Evolutionary conservation across 306 rosid genomes (phyloP).

Genomic region (Astragalus membranaceus): DNA sequence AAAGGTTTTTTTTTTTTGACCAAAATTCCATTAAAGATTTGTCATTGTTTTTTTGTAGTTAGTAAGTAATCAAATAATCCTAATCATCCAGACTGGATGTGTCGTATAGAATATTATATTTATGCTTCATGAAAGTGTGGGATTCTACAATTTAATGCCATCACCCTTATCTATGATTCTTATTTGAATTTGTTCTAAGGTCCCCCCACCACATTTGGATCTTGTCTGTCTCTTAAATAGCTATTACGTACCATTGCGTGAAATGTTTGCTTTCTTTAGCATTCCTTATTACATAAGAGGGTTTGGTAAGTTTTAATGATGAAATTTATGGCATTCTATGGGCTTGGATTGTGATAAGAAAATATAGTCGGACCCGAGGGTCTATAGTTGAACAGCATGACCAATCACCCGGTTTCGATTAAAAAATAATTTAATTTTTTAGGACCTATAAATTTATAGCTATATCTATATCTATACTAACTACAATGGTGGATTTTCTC

Average conservation of each 20-base stretch:
- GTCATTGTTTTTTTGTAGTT: neutral
- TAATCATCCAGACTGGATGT: too few species aligned
- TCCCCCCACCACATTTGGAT: conserved; percentile 20
- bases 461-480: too few species aligned
- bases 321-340: neutral
- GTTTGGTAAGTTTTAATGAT: neutral
- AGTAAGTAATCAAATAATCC: too few species aligned
- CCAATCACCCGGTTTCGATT: too few species aligned
- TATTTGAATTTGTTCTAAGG: neutral
- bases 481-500: too few species aligned
- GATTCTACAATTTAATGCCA: neutral
- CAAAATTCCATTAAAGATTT: neutral
- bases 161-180: neutral
- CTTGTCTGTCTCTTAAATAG: neutral
- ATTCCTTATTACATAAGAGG: neutral
- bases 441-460: too few species aligned
- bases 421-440: too few species aligned
- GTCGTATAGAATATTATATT: neutral
- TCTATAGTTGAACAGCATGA: too few species aligned
- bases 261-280: neutral
- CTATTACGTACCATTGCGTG: neutral
- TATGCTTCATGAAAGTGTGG: too few species aligned
- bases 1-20: too few species aligned
- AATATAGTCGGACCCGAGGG: too few species aligned
- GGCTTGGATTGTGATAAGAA: neutral